phyloP scores from a whole-genome alignment of 306 rosid genomes.

The Rosa chinensis region DNA sequence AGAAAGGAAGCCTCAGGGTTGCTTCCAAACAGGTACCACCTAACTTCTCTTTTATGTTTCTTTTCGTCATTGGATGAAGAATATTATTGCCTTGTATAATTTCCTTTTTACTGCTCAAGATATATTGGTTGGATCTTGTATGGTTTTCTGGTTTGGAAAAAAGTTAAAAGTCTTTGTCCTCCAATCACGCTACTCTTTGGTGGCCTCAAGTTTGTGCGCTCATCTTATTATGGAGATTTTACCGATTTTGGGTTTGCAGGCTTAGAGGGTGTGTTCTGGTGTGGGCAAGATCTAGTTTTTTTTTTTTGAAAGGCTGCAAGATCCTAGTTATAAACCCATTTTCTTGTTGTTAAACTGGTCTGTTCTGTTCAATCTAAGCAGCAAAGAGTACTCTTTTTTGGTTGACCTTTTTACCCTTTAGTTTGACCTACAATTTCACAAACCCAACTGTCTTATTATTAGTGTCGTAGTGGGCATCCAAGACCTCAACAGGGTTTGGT shows the following conservation, averaged over 20 bases:
- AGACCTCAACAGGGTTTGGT: background rate
- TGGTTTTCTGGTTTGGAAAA: background rate
- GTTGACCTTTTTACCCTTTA: conserved; percentile 31
- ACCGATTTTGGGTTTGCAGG: conserved; percentile 8
- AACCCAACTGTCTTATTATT: conserved; percentile 1
- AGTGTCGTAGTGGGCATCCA: conserved; percentile 15
- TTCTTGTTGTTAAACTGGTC: background rate
- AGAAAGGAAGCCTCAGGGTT: conserved; percentile 44
- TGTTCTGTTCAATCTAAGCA: background rate
- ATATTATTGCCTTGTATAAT: background rate
- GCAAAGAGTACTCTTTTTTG: background rate
- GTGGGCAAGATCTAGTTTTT: background rate
- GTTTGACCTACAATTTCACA: conserved; percentile 4
- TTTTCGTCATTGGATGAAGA: background rate
- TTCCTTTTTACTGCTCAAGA: background rate
- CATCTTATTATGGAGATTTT: background rate
- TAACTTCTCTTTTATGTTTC: background rate
- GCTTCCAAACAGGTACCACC: conserved; percentile 45
- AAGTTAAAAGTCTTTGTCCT: background rate
- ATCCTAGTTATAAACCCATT: background rate
- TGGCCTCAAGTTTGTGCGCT: background rate
- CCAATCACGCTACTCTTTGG: background rate
- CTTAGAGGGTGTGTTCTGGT: background rate
- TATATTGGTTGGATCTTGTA: background rate
- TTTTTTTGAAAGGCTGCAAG: too few species aligned